Base-by-base conservation (phyloP, 306 rosid species). In the Argentina anserina region DNA sequence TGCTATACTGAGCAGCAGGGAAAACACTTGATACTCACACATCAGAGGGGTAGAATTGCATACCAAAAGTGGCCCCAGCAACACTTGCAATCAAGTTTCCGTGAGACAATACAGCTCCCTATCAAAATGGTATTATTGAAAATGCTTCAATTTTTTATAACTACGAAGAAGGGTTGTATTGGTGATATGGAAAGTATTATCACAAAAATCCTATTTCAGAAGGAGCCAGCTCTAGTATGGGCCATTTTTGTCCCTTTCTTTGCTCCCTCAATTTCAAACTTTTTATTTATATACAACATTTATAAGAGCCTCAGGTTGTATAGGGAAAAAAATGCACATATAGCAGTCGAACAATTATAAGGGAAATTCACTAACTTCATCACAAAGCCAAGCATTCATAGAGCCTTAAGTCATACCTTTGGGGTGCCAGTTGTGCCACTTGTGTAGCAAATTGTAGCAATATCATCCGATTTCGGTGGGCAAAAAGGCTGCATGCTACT, bases 341-440 rank as follows among this genome's bases (percentile, higher is more conserved):
- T 52, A 23, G n/a, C 42, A 53, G 29, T 40, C 1, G 15, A 53
- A 55, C 39, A 36, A 5, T 59, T 20, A 55, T 55, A 25, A 5
- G 10, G 7, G 23, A 21, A 39, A 49, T 13, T 31, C 49, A 50
- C 39, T 18, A 25, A 55, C 40, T 25, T 17, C 39, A 75, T 80
- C 75, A 73, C 65, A 76, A 73, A 74, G 77, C 73, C 14, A 45
- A 46, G 52, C 25, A 67, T 76, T 77, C 69, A 69, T 25, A 33
- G 70, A 43, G 56, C 50, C 49, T 36, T 40, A 28, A 33, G 47
- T 39, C 63, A 12, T 76, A 91, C 99, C 97, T 95, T 95, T 47
- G 99, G 99, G 52, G 97, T 91, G 84, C 99, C 99, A 77, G 99
- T 95, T 75, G 99, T 95, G 71, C 99, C 99, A 78, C 99, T 95